phyloP scores from a whole-genome alignment of 305 asterid species.

The Andrographis paniculata region DNA sequence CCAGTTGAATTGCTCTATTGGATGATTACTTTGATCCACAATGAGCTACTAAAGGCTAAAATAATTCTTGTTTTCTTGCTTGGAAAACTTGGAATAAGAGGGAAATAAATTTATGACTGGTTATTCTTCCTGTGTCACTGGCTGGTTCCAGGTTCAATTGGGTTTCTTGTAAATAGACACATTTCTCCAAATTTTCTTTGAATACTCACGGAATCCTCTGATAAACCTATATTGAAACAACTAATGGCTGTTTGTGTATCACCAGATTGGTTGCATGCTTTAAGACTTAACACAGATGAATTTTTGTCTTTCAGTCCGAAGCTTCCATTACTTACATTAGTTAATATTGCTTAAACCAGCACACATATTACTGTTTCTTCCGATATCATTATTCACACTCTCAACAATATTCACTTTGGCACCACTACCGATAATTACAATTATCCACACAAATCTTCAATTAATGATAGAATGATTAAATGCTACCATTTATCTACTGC shows the following conservation, averaged over 20 bases:
- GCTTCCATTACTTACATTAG: too few relatives aligned
- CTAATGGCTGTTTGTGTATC: too few relatives aligned
- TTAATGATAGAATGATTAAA: not conserved
- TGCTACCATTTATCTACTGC: too few relatives aligned
- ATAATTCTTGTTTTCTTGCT: not conserved
- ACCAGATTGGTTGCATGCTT: not conserved
- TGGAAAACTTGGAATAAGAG: not conserved
- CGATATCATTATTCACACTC: too few relatives aligned
- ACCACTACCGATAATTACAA: not conserved
- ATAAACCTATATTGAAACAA: too few relatives aligned
- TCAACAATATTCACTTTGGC: not conserved
- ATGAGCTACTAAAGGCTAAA: not conserved
- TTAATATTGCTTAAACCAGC: too few relatives aligned
- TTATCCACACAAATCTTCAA: not conserved
- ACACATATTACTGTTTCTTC: too few relatives aligned
- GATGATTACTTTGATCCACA: slow-evolving; percentile 6
- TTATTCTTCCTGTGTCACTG: not conserved
- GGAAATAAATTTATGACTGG: not conserved
- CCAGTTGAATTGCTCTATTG: slow-evolving; percentile 12
- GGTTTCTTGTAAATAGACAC: not conserved
- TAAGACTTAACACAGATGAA: too few relatives aligned
- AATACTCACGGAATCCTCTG: too few relatives aligned
- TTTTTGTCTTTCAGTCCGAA: too few relatives aligned
- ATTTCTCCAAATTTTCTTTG: not conserved
- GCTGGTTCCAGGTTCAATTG: not conserved